Evolutionary conservation across 495 filamentous ascomycete genomes (phyloP).

Genomic region (Cairneyella variabilis): DNA sequence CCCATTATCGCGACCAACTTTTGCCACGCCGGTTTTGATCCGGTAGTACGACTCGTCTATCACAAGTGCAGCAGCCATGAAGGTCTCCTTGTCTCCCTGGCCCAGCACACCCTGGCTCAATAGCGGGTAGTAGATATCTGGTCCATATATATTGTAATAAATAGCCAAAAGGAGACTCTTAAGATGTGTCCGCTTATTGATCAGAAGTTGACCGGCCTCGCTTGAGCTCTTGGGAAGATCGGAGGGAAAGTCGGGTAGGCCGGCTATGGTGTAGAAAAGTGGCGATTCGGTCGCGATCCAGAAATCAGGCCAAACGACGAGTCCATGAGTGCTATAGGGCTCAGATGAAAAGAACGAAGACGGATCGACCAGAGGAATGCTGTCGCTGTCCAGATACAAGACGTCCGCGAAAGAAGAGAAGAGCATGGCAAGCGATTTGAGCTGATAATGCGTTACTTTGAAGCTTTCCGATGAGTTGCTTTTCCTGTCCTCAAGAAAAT

Average conservation of each 20-base stretch:
- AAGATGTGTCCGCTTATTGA: conserved; percentile 49
- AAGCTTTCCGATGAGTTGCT: neutral
- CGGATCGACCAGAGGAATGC: conserved; percentile 49
- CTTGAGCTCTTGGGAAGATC: conserved; percentile 30
- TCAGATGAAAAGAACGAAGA: conserved; percentile 45
- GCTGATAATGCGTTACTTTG: conserved; percentile 40
- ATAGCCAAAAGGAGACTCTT: conserved; percentile 48
- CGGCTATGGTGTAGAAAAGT: conserved; percentile 52
- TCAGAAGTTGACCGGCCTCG: conserved; percentile 53
- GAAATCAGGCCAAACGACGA: conserved; percentile 62
- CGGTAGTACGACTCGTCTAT: conserved; percentile 46
- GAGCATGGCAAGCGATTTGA: conserved; percentile 54
- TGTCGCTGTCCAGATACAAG: conserved; percentile 58
- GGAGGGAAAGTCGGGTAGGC: conserved; percentile 37
- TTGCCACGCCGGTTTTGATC: conserved; percentile 40
- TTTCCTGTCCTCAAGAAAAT: neutral
- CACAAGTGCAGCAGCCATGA: conserved; percentile 49
- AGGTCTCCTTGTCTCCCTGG: conserved; percentile 64
- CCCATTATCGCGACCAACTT: conserved; percentile 26
- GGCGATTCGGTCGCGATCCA: conserved; percentile 50
- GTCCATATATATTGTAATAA: conserved; percentile 62
- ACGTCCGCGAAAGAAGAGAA: conserved; percentile 58
- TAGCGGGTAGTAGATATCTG: conserved; percentile 47
- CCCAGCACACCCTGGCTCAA: conserved; percentile 51
- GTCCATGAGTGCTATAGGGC: conserved; percentile 47